These are phyloP conservation scores for Volvox carteri DNA, from an alignment of 163 green algal species.

Conservation along the genomic window DNA sequence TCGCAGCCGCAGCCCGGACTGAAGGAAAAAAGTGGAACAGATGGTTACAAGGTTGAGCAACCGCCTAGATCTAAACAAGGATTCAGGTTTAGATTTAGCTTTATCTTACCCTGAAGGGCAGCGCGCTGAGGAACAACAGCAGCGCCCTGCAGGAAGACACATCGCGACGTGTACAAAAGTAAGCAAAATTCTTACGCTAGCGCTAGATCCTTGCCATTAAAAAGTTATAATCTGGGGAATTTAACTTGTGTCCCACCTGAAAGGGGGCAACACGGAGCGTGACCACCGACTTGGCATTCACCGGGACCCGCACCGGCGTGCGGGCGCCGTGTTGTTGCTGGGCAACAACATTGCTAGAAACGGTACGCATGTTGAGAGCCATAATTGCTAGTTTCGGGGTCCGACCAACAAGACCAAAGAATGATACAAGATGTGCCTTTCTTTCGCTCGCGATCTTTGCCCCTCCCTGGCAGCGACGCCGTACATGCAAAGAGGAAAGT, in stretches of 20 bases:
- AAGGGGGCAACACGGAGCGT: conserved; percentile 51
- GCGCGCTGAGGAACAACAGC: conserved; percentile 6
- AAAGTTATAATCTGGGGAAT: neutral
- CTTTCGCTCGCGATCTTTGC: neutral
- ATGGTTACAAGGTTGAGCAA: neutral
- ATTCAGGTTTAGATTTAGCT: neutral
- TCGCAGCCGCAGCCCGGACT: conserved; percentile 47
- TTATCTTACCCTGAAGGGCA: conserved; percentile 25
- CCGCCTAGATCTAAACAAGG: conserved; percentile 26
- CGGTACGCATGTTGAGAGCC: conserved; percentile 45
- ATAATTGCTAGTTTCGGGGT: conserved; percentile 18
- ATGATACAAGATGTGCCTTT: neutral
- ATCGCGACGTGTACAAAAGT: neutral
- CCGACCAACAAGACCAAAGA: neutral
- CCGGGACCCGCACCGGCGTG: conserved; percentile 37
- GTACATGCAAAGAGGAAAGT: neutral
- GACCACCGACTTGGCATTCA: conserved; percentile 5
- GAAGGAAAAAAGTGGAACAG: neutral
- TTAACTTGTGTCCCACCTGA: conserved; percentile 35
- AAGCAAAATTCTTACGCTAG: neutral
- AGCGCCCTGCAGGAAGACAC: neutral
- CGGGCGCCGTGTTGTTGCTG: conserved; percentile 29
- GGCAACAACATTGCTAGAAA: conserved; percentile 35
- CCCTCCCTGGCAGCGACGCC: conserved; percentile 11
- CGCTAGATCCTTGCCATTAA: conserved; percentile 14